A percentile compares a stretch with the other conserved stretches of the same genome.
These are phyloP conservation scores for Citrus australasica DNA, from an alignment of 345 rosid genomes.

Conservation along the genomic window DNA sequence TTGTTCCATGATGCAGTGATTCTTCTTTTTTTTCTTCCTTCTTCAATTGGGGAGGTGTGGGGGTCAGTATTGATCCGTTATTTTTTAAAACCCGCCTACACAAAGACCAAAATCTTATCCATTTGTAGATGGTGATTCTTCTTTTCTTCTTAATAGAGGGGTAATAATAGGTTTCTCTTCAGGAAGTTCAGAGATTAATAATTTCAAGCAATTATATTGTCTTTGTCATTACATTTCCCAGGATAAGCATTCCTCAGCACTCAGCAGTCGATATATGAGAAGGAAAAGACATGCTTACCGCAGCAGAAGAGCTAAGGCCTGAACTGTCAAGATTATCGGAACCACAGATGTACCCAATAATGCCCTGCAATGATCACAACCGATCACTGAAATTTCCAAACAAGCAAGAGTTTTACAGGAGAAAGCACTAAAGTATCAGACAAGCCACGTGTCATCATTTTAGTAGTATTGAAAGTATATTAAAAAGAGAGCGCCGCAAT, in stretches of 20 bases:
- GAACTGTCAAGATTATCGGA: constrained; percentile 89
- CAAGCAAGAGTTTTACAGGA: not conserved
- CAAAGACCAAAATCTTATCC: too few species aligned
- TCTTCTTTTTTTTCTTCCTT: not conserved
- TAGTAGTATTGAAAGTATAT: not conserved
- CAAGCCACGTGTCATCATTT: not conserved
- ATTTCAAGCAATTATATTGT: not conserved
- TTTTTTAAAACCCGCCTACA: too few species aligned
- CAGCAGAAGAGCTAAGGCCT: constrained; percentile 98
- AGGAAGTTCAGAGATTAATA: not conserved
- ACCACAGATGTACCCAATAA: constrained; percentile 79
- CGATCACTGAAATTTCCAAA: constrained; percentile 1
- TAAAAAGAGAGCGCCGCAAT: not conserved
- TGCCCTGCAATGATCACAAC: constrained; percentile 59
- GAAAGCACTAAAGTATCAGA: not conserved
- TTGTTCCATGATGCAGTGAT: not conserved
- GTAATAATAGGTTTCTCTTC: not conserved
- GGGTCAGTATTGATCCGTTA: too few species aligned
- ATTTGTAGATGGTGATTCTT: not conserved
- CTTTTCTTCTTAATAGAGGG: not conserved
- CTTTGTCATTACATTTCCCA: not conserved
- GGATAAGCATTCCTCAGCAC: not conserved
- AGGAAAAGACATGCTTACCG: constrained; percentile 52
- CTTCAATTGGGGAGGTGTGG: not conserved
- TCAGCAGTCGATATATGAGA: not conserved